Evolutionary conservation across 2,329 filamentous ascomycete genomes (phyloP).

Genomic region (Verticillium klebahnii): DNA sequence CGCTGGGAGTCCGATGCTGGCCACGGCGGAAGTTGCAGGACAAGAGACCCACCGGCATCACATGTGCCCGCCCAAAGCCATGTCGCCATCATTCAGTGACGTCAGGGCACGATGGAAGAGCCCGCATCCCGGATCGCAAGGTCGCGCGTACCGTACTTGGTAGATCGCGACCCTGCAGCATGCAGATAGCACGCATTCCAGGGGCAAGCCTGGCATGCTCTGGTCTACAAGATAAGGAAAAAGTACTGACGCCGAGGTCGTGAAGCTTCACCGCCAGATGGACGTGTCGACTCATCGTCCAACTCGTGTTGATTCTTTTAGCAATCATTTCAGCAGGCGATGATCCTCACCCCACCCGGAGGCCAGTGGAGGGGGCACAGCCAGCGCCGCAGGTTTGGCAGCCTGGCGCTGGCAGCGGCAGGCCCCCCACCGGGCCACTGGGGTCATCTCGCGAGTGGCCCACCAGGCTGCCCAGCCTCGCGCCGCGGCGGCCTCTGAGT

Average conservation of each 20-base stretch:
- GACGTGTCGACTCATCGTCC: no score
- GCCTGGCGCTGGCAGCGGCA: slow-evolving; percentile 1
- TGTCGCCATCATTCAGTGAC: background rate
- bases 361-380: no score
- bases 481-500: background rate
- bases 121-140: background rate
- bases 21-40: background rate
- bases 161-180: background rate
- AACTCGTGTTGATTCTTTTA: no score
- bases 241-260: background rate
- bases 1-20: no score
- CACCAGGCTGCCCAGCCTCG: slow-evolving; percentile 37
- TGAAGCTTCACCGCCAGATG: background rate
- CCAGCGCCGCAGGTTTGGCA: background rate
- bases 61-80: background rate
- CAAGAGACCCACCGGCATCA: background rate
- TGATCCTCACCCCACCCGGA: background rate
- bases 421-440: slow-evolving; percentile 17
- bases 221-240: background rate
- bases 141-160: background rate
- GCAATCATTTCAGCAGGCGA: background rate
- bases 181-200: background rate
- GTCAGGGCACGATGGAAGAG: background rate
- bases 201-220: background rate
- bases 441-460: slow-evolving; percentile 56